A percentile compares a stretch with the other conserved stretches of the same genome.
Evolutionary conservation across 2,329 filamentous ascomycete species (phyloP).

Genomic region (Anthostomella pinea): DNA sequence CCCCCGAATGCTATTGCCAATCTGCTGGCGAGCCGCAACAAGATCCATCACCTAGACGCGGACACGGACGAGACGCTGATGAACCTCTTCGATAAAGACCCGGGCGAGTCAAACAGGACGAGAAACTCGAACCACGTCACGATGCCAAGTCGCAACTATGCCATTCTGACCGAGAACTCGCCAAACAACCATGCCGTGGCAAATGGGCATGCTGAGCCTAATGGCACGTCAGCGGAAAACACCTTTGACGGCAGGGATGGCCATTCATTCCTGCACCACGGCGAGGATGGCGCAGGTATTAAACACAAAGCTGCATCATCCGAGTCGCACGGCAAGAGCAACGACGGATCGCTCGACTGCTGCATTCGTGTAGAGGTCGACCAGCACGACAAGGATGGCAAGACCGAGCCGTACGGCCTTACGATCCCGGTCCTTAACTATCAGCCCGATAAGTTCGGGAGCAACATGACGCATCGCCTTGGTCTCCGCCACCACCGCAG

Average conservation of each 20-base stretch:
- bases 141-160: constrained; percentile 92
- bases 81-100: constrained; percentile 87
- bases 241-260: constrained; percentile 56
- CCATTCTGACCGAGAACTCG: constrained; percentile 85
- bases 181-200: constrained; percentile 45
- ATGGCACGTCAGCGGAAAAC: constrained; percentile 8
- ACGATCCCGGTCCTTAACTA: constrained; percentile 69
- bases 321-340: constrained; percentile 50
- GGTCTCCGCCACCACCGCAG: constrained; percentile 25
- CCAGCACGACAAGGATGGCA: constrained; percentile 75
- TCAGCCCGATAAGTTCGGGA: constrained; percentile 27
- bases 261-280: constrained; percentile 68
- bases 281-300: constrained; percentile 77
- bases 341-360: constrained; percentile 70
- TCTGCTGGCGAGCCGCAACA: constrained; percentile 86
- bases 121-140: constrained; percentile 76
- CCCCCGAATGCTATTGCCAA: constrained; percentile 86
- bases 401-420: constrained; percentile 79
- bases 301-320: constrained; percentile 67
- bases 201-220: constrained; percentile 13
- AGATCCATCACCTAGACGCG: constrained; percentile 64
- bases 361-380: constrained; percentile 84
- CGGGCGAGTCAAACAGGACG: constrained; percentile 73
- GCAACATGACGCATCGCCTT: constrained; percentile 20
- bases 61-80: constrained; percentile 91